Evolutionary conservation across 768 basidiomycete species (phyloP).

Genomic region (Termitomyces sp.): DNA sequence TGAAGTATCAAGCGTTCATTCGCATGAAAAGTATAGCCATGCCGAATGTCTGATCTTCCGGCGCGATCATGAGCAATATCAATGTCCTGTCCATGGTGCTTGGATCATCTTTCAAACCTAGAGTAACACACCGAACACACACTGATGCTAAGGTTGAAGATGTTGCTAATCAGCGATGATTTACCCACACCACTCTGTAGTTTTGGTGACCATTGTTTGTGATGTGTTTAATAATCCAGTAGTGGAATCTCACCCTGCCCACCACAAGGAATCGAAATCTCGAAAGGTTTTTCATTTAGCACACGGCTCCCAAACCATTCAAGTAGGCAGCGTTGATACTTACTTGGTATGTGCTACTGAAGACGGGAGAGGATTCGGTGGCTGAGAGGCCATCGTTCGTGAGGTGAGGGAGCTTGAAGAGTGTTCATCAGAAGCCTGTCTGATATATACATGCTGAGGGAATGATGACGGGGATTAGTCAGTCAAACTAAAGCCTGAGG

Average conservation of each 20-base stretch:
- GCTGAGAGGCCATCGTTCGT: neutral
- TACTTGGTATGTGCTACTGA: neutral
- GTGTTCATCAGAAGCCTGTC: neutral
- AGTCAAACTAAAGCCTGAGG: neutral
- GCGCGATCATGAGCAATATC: constrained; percentile 16
- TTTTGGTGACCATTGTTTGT: neutral
- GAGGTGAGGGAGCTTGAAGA: neutral
- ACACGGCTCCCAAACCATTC: neutral
- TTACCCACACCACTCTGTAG: constrained; percentile 23
- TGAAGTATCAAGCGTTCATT: constrained; percentile 24
- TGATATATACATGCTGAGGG: neutral
- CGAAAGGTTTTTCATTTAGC: neutral
- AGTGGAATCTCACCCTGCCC: neutral
- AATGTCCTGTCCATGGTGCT: neutral
- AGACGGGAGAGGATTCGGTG: neutral
- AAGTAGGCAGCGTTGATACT: neutral
- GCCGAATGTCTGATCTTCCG: constrained; percentile 19
- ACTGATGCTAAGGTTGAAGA: constrained; percentile 19
- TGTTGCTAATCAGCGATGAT: constrained; percentile 20
- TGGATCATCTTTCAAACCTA: neutral
- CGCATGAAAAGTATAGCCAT: constrained; percentile 13
- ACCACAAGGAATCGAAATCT: constrained; percentile 2
- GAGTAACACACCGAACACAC: neutral
- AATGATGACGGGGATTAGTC: neutral
- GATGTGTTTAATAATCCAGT: neutral